phyloP scores from a whole-genome alignment of 768 basidiomycete species.

The Podaxis sp. region DNA sequence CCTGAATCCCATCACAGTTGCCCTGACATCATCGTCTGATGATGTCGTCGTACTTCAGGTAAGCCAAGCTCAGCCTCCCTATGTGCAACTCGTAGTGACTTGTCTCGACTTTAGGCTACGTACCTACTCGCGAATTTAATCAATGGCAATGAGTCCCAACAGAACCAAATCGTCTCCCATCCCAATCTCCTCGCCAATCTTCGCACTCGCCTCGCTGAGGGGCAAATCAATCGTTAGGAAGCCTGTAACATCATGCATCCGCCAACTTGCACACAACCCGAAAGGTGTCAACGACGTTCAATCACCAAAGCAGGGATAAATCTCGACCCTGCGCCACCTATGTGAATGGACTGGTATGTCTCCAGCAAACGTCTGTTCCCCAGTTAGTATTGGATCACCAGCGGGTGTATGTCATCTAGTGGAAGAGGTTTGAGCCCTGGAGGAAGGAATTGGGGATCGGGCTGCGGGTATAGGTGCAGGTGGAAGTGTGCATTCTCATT shows the following conservation, averaged over 20 bases:
- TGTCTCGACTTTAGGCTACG: constrained; percentile 35
- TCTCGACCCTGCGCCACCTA: constrained; percentile 33
- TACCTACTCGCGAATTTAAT: constrained; percentile 65
- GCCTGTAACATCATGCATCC: constrained; percentile 57
- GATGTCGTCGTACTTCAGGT: constrained; percentile 54
- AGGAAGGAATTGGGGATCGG: constrained; percentile 3
- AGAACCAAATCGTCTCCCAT: constrained; percentile 47
- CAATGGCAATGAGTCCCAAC: constrained; percentile 50
- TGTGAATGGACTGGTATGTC: constrained; percentile 31
- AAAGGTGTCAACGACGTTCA: constrained; percentile 21
- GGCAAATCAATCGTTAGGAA: constrained; percentile 52
- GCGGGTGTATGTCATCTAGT: constrained; percentile 7
- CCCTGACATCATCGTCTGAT: constrained; percentile 48
- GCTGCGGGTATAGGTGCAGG: constrained; percentile 3
- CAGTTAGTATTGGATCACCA: constrained; percentile 6
- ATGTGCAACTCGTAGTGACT: neutral
- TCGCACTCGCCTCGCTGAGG: constrained; percentile 53
- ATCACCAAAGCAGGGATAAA: constrained; percentile 36
- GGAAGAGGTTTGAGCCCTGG: constrained; percentile 25
- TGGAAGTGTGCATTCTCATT: neutral
- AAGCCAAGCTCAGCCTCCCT: neutral
- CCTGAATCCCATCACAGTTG: constrained; percentile 39
- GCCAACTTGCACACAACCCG: constrained; percentile 47
- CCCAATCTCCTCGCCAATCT: constrained; percentile 49
- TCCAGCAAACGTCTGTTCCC: neutral